phyloP scores from a whole-genome alignment of 2,329 filamentous ascomycete species.

The Monilinia fructicola region DNA sequence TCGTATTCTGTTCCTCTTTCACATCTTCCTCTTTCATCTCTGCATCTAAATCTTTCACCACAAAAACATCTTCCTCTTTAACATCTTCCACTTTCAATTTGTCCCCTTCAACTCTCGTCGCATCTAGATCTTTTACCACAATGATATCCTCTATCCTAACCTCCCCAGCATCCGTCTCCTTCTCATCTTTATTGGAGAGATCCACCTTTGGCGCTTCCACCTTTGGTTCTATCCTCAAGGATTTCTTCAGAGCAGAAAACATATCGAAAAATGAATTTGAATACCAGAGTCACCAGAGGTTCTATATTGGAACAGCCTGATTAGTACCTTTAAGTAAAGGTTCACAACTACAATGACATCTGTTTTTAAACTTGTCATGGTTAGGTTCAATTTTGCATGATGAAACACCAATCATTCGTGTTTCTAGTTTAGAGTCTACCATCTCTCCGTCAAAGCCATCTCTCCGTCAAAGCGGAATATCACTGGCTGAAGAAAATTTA shows the following conservation, averaged over 20 bases:
- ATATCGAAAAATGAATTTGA: conserved; percentile 7
- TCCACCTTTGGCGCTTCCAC: conserved; percentile 2
- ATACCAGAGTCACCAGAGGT: not conserved
- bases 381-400: conserved; percentile 3
- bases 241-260: conserved; percentile 14
- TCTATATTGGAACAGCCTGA: not conserved
- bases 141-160: not conserved
- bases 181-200: not conserved
- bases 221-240: conserved; percentile 9
- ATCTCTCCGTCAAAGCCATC: not conserved
- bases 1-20: not conserved
- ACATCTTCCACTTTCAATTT: not conserved
- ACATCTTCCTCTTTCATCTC: not conserved
- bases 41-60: conserved; percentile 9
- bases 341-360: not conserved
- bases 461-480: conserved; percentile 7
- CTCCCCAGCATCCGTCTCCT: not conserved
- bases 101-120: not conserved
- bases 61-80: conserved; percentile 2
- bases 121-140: conserved; percentile 13
- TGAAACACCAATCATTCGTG: conserved; percentile 17
- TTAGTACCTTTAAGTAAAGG: conserved; percentile 21
- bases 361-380: not conserved
- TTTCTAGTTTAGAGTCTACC: conserved; percentile 1
- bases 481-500: conserved; percentile 5